These are phyloP conservation scores for Zoysia pacifica DNA, from an alignment of 176 grass and related monocot genomes.

Conservation along the genomic window DNA sequence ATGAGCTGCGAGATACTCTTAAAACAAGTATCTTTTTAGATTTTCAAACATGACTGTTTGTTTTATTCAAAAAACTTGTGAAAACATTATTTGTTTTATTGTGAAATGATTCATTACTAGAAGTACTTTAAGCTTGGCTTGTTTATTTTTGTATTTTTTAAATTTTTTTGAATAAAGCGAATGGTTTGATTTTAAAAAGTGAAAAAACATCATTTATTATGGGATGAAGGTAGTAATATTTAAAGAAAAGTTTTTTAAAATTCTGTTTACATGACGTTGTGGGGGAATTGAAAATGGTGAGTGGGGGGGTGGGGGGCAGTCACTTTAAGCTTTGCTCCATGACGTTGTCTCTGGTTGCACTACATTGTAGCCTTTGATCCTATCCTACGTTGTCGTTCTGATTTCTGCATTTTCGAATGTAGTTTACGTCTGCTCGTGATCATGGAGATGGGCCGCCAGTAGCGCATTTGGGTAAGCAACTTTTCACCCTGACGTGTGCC, in stretches of 20 bases:
- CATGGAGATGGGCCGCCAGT: background rate
- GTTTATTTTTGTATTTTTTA: no score
- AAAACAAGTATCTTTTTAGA: no score
- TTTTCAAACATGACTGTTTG: no score
- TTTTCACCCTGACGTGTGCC: background rate
- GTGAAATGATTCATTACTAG: no score
- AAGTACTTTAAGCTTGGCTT: no score
- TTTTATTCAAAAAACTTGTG: no score
- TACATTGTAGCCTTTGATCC: background rate
- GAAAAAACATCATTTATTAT: no score
- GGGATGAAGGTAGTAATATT: background rate
- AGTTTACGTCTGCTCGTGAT: background rate
- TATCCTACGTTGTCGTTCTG: background rate
- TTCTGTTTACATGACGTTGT: background rate
- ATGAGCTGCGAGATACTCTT: background rate
- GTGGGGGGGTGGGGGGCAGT: no score
- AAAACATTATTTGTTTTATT: no score
- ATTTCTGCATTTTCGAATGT: background rate
- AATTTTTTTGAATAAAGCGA: no score
- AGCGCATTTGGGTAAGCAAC: background rate
- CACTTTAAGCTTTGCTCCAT: background rate
- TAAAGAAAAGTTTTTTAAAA: background rate
- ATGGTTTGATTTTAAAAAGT: no score
- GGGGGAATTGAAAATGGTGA: background rate
- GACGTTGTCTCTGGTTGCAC: background rate